phyloP scores from a whole-genome alignment of 2,329 filamentous ascomycete genomes.

The Diaporthe destruens region DNA sequence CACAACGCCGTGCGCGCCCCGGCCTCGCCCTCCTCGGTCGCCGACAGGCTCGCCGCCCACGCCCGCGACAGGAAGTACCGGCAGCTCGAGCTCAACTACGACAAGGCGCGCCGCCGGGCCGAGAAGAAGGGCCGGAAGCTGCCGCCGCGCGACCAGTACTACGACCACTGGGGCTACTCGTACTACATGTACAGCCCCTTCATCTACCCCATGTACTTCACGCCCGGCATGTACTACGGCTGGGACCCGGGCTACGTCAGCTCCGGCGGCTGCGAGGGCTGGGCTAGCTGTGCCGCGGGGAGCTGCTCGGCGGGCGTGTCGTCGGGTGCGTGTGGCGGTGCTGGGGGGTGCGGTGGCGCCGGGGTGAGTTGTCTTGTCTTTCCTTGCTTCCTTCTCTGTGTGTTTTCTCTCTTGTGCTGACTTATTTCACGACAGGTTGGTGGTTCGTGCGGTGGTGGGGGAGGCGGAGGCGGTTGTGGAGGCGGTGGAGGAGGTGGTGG shows the following conservation, averaged over 20 bases:
- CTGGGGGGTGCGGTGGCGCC: conserved; percentile 51
- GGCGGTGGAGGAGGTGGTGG: conserved; percentile 44
- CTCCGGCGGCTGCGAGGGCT: conserved; percentile 52
- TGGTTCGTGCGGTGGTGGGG: conserved; percentile 17
- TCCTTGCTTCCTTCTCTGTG: not conserved
- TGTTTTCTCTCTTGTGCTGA: conserved; percentile 4
- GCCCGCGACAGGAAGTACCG: conserved; percentile 51
- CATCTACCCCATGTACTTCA: conserved; percentile 57
- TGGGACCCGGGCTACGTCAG: conserved; percentile 54
- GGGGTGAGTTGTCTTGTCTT: conserved; percentile 43
- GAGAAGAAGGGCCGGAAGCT: conserved; percentile 62
- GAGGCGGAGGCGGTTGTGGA: conserved; percentile 39
- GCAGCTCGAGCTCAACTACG: conserved; percentile 68
- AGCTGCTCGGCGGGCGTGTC: conserved; percentile 62
- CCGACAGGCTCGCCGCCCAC: conserved; percentile 51
- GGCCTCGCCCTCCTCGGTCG: conserved; percentile 45
- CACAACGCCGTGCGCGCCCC: conserved; percentile 72
- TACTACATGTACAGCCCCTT: conserved; percentile 64
- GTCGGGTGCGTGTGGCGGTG: conserved; percentile 59
- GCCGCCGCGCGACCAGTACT: conserved; percentile 63
- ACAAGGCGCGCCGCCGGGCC: conserved; percentile 63
- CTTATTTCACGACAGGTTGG: conserved; percentile 13
- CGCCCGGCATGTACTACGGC: conserved; percentile 60
- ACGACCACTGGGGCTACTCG: conserved; percentile 66
- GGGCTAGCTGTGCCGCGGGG: conserved; percentile 59